Conservation (phyloP, 2,329 filamentous ascomycete genomes). For the Phialocephala sp. region DNA sequence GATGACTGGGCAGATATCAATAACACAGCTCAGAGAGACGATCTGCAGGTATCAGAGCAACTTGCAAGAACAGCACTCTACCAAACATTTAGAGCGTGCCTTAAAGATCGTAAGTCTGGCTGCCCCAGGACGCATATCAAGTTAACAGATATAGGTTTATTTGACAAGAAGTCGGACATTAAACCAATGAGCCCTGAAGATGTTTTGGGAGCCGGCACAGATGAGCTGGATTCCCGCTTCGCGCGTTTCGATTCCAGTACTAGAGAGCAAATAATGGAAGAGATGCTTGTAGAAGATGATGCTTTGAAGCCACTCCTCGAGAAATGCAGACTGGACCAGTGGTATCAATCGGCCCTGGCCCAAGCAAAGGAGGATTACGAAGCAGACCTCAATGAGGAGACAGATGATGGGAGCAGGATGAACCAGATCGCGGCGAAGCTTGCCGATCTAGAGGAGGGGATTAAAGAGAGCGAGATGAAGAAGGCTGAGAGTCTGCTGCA, state of each 20-base stretch:
- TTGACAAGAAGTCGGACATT: constrained; percentile 49
- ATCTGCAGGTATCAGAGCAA: constrained; percentile 67
- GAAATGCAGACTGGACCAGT: constrained; percentile 71
- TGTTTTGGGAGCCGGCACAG: constrained; percentile 63
- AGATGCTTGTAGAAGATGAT: constrained; percentile 75
- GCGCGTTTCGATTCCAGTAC: constrained; percentile 65
- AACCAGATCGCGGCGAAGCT: constrained; percentile 32
- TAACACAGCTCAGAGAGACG: constrained; percentile 75
- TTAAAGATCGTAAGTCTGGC: constrained; percentile 65
- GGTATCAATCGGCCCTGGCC: constrained; percentile 57
- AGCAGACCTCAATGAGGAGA: constrained; percentile 41
- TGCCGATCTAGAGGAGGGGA: constrained; percentile 36
- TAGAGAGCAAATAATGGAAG: constrained; percentile 69
- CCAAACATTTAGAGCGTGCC: constrained; percentile 67
- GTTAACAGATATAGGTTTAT: constrained; percentile 43
- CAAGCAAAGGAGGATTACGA: constrained; percentile 47
- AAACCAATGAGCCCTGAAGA: constrained; percentile 58
- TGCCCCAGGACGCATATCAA: constrained; percentile 14
- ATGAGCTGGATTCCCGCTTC: constrained; percentile 66
- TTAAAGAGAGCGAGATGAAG: constrained; percentile 39
- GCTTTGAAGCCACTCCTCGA: constrained; percentile 68
- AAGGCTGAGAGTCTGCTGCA: constrained; percentile 36
- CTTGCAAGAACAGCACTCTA: constrained; percentile 72
- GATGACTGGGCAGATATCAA: constrained; percentile 87
- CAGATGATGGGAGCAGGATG: constrained; percentile 35